These are phyloP conservation scores for Aspergillus saccharolyticus DNA, from an alignment of 495 filamentous ascomycete species.

Conservation along the genomic window DNA sequence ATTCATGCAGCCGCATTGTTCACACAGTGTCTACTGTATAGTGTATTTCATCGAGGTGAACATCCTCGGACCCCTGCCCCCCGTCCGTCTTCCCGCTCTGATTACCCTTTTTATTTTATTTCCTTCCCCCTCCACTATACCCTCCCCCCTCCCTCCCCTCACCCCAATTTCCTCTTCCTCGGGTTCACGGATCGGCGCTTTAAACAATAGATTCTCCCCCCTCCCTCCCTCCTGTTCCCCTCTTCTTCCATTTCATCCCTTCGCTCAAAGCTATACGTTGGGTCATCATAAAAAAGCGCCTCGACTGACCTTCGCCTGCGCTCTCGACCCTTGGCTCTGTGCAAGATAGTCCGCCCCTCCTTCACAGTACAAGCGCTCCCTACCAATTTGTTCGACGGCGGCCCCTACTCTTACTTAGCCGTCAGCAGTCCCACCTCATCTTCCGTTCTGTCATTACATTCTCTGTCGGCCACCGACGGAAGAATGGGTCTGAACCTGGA, in stretches of 20 bases:
- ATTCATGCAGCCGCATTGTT: not conserved
- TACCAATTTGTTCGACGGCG: slow-evolving; percentile 21
- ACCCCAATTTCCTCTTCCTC: slow-evolving; percentile 16
- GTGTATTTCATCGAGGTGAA: slow-evolving; percentile 11
- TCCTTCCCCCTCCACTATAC: slow-evolving; percentile 12
- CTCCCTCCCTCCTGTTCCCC: slow-evolving; percentile 22
- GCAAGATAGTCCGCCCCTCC: slow-evolving; percentile 25
- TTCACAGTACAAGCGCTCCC: slow-evolving; percentile 5
- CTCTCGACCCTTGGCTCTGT: slow-evolving; percentile 22
- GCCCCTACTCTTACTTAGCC: slow-evolving; percentile 2
- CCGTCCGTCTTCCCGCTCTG: slow-evolving; percentile 24
- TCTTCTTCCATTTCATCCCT: slow-evolving; percentile 7
- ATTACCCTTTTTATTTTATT: slow-evolving; percentile 23
- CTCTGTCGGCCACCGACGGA: slow-evolving; percentile 46
- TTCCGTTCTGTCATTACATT: slow-evolving; percentile 26
- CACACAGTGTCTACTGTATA: slow-evolving; percentile 1
- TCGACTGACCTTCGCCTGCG: slow-evolving; percentile 21
- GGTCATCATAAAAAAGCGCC: slow-evolving; percentile 13
- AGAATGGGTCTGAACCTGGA: slow-evolving; percentile 68
- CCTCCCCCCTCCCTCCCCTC: slow-evolving; percentile 21
- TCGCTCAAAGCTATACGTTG: slow-evolving; percentile 25
- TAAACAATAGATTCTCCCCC: slow-evolving; percentile 18
- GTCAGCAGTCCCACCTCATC: slow-evolving; percentile 15
- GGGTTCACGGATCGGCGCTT: too few relatives aligned
- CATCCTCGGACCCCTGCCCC: slow-evolving; percentile 30